Conservation (phyloP, 148 eudicot species). For the Salicornia ramosissima region DNA sequence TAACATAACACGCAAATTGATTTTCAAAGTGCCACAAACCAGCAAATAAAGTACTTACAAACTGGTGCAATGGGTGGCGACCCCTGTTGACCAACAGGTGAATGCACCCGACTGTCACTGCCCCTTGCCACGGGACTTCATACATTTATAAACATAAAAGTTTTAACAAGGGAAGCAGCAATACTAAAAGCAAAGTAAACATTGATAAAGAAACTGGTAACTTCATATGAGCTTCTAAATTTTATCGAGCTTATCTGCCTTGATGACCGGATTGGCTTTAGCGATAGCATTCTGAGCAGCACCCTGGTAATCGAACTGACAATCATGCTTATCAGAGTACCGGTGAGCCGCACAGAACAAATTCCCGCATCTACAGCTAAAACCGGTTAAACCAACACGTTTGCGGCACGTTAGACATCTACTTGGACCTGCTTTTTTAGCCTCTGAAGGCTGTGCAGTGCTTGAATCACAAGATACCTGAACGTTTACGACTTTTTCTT, state of each 20-base stretch:
- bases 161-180: slow-evolving; percentile 23
- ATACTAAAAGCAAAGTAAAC: slow-evolving; percentile 13
- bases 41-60: slow-evolving; percentile 22
- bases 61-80: slow-evolving; percentile 13
- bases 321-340: slow-evolving; percentile 40
- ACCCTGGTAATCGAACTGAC: slow-evolving; percentile 31
- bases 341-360: slow-evolving; percentile 40
- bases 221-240: slow-evolving; percentile 25
- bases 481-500: slow-evolving; percentile 14
- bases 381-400: slow-evolving; percentile 43
- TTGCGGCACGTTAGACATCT: slow-evolving; percentile 36
- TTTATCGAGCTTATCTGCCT: slow-evolving; percentile 46
- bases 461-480: slow-evolving; percentile 17
- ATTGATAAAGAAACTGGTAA: slow-evolving; percentile 11
- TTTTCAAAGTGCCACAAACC: slow-evolving; percentile 9
- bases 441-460: slow-evolving; percentile 7
- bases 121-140: slow-evolving; percentile 19
- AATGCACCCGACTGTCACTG: slow-evolving; percentile 14
- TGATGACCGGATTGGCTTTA: slow-evolving; percentile 43
- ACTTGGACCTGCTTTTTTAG: slow-evolving; percentile 27
- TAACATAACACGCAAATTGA: neutral
- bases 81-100: slow-evolving; percentile 9
- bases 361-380: slow-evolving; percentile 38
- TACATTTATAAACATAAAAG: slow-evolving; percentile 22
- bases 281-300: slow-evolving; percentile 28